A percentile compares a stretch with the other conserved stretches of the same genome.
phyloP scores from a whole-genome alignment of 306 rosid species.

The Citrullus colocynthis region DNA sequence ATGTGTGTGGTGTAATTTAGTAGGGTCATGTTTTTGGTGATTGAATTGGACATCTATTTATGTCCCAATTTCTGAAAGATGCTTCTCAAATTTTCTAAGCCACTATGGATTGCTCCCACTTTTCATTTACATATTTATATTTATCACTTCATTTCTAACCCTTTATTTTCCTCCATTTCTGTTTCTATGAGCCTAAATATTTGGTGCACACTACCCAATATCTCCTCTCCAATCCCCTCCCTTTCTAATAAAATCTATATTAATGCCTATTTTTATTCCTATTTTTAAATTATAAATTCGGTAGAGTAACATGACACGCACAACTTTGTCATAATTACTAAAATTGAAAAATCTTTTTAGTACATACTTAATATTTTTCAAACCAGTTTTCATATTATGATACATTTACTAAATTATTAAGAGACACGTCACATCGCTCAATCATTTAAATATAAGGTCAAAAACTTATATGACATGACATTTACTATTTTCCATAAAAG shows the following conservation, averaged over 20 bases:
- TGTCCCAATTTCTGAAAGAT: constrained; percentile 10
- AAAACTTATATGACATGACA: neutral
- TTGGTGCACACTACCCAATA: neutral
- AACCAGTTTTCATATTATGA: neutral
- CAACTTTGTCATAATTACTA: neutral
- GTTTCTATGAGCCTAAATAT: neutral
- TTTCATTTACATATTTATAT: neutral
- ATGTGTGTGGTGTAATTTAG: constrained; percentile 6
- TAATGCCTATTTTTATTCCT: neutral
- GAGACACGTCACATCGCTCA: neutral
- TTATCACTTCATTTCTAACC: constrained; percentile 4
- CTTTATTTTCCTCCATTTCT: too few species aligned
- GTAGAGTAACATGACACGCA: neutral
- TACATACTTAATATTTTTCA: neutral
- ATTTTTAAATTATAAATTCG: neutral
- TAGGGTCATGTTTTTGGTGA: constrained; percentile 6
- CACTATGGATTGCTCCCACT: constrained; percentile 2
- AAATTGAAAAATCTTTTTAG: neutral
- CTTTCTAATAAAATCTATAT: neutral
- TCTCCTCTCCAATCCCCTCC: neutral
- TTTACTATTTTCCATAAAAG: neutral
- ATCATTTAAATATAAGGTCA: neutral
- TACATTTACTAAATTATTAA: neutral
- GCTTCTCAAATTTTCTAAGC: constrained; percentile 12
- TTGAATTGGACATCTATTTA: constrained; percentile 9